Base-by-base conservation (phyloP, 495 filamentous ascomycete species). In the Ascobolus immersus region DNA sequence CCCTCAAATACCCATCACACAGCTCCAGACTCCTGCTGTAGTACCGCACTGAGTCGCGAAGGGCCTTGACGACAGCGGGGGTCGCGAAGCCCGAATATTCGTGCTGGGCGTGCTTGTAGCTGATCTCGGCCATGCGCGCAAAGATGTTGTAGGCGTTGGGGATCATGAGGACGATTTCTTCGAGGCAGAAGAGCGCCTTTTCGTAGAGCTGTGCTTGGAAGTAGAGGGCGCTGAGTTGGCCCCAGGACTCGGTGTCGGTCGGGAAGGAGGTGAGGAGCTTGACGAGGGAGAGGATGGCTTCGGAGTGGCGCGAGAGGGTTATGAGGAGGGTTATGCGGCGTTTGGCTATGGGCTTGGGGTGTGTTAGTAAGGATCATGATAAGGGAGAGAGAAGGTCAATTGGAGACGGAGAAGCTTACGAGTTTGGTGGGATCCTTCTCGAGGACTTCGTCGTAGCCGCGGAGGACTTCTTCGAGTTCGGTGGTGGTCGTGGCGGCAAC, bases 141-240 rank as follows among this genome's bases (percentile, higher is more conserved):
- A 92, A 86, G 35, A 91, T 64, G 72, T 92, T 93, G 78, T 89
- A 96, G 18, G 86, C 77, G 57, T 89, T 81, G 7, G 86, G 84
- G n/a, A 68, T 65, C 38, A 90, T 60, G 22, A 94, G 55, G 21
- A 96, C 50, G 25, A 86, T 77, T 50, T 94, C 86, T 47, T 96
- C 89, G 23, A 90, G 56, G 40, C 82, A 71, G 52, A 73, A 94
- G 29, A 84, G 67, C 21, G 82, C 79, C 49, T 92, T 84, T 14
- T 65, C 50, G 43, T 73, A 75, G 44, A 78, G 53, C 4, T 74
- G 75, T 44, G 80, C 73, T 1, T 60, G 55, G 28, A 79, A 56
- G 50, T 96, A 94, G 21, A 93, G 53, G 42, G 84, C 76, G 21
- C 77, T 63, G 42, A 96, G 60, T 57, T 96, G 86, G 33, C 78